Conservation (phyloP, 2,329 filamentous ascomycete species). For the Cercospora beticola region DNA sequence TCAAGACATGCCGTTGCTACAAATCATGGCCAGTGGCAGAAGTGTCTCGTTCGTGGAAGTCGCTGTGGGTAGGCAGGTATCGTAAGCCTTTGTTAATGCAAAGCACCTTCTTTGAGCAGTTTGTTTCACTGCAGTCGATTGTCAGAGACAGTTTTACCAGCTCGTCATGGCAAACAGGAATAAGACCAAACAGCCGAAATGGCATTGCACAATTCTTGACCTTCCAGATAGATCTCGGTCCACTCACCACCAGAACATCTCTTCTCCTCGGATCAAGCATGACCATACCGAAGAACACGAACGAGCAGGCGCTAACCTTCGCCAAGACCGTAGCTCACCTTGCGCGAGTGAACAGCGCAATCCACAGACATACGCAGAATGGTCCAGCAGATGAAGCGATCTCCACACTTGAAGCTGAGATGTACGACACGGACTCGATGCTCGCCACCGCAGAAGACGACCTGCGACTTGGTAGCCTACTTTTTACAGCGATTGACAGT, state of each 20-base stretch:
- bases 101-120: not conserved
- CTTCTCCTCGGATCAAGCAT: not conserved
- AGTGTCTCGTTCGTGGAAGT: not conserved
- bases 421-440: not conserved
- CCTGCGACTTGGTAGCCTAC: conserved; percentile 3
- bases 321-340: conserved; percentile 2
- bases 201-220: not conserved
- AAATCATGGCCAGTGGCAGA: not conserved
- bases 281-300: not conserved
- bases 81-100: not conserved
- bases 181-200: not conserved
- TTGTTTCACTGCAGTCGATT: not conserved
- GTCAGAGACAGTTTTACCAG: not conserved
- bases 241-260: not conserved
- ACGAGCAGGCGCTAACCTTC: not conserved
- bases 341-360: conserved; percentile 8
- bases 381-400: not conserved
- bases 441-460: conserved; percentile 8
- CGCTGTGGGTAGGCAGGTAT: not conserved
- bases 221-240: not conserved
- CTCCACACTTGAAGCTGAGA: not conserved
- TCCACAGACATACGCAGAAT: not conserved
- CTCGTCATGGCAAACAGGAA: not conserved
- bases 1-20: not conserved
- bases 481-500: conserved; percentile 2